These are phyloP conservation scores for Fraxinus nigra DNA, from an alignment of 305 asterid genomes.

Conservation along the genomic window DNA sequence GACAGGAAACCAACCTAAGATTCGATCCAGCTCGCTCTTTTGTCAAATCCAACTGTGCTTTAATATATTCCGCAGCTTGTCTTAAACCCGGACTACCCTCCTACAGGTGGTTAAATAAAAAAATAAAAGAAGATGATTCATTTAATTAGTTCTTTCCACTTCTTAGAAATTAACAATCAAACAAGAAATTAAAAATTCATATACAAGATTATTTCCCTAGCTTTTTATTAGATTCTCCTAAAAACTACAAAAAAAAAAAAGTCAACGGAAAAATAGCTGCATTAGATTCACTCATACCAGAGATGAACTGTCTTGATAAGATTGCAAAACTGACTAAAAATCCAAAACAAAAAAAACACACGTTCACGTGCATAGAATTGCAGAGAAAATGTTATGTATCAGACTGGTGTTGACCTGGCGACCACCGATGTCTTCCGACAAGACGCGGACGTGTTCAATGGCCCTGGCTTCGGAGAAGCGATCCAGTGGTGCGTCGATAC, in stretches of 20 bases:
- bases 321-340: not conserved
- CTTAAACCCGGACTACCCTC: slow-evolving; percentile 85
- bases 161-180: not conserved
- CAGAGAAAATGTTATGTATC: not conserved
- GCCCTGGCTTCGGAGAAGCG: slow-evolving; percentile 96
- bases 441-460: slow-evolving; percentile 83
- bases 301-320: not conserved
- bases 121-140: not conserved
- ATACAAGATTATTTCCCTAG: not conserved
- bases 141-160: not conserved
- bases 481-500: slow-evolving; percentile 71
- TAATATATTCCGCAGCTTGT: slow-evolving; percentile 83
- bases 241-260: not conserved
- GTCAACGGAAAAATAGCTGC: not conserved
- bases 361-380: slow-evolving; percentile 15
- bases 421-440: slow-evolving; percentile 82
- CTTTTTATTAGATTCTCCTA: not conserved
- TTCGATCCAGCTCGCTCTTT: slow-evolving; percentile 77
- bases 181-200: not conserved
- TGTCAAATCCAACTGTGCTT: slow-evolving; percentile 61
- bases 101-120: slow-evolving; percentile 35
- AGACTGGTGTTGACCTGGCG: slow-evolving; percentile 66
- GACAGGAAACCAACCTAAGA: slow-evolving; percentile 47
- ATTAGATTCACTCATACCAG: slow-evolving; percentile 5
- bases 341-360: not conserved